Evolutionary conservation across 1,284 basidiomycete species (phyloP).

Genomic region (Sporisorium graminicola): DNA sequence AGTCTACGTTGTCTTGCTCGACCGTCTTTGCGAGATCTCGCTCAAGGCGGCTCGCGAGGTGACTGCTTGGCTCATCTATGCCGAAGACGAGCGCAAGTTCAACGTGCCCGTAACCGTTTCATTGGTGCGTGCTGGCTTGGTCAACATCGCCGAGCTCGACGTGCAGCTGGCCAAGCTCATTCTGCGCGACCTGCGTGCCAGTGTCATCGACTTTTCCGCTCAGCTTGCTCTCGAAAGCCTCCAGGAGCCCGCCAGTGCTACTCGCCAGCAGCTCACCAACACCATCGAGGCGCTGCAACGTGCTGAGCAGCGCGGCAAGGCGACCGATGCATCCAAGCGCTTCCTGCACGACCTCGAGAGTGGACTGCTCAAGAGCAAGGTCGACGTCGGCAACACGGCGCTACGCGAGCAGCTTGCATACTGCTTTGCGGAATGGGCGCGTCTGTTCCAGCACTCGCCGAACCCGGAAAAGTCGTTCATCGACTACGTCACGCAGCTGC

Average conservation of each 20-base stretch:
- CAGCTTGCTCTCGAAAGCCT: slow-evolving; percentile 88
- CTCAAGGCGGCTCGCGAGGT: slow-evolving; percentile 96
- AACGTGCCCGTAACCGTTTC: slow-evolving; percentile 94
- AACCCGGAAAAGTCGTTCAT: slow-evolving; percentile 95
- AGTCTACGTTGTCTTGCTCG: slow-evolving; percentile 85
- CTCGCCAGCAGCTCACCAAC: slow-evolving; percentile 82
- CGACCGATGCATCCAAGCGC: slow-evolving; percentile 80
- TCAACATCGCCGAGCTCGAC: slow-evolving; percentile 85
- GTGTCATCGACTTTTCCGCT: slow-evolving; percentile 84
- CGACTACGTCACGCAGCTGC: slow-evolving; percentile 95
- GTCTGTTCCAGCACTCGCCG: slow-evolving; percentile 89
- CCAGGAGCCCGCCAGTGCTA: slow-evolving; percentile 78
- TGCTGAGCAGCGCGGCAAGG: slow-evolving; percentile 78
- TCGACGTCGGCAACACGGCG: slow-evolving; percentile 59
- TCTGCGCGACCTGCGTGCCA: slow-evolving; percentile 79
- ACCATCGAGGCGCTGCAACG: slow-evolving; percentile 83
- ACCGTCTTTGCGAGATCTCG: slow-evolving; percentile 88
- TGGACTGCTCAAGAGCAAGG: slow-evolving; percentile 69
- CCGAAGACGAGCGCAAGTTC: slow-evolving; percentile 93
- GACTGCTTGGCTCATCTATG: slow-evolving; percentile 94
- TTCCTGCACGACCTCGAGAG: slow-evolving; percentile 76
- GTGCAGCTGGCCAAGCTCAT: slow-evolving; percentile 91
- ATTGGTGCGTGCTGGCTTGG: slow-evolving; percentile 84
- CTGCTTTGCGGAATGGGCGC: slow-evolving; percentile 86
- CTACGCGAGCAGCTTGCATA: slow-evolving; percentile 74